phyloP scores from a whole-genome alignment of 225 moss, liverwort and hornwort species.

The Polytrichum commune region DNA sequence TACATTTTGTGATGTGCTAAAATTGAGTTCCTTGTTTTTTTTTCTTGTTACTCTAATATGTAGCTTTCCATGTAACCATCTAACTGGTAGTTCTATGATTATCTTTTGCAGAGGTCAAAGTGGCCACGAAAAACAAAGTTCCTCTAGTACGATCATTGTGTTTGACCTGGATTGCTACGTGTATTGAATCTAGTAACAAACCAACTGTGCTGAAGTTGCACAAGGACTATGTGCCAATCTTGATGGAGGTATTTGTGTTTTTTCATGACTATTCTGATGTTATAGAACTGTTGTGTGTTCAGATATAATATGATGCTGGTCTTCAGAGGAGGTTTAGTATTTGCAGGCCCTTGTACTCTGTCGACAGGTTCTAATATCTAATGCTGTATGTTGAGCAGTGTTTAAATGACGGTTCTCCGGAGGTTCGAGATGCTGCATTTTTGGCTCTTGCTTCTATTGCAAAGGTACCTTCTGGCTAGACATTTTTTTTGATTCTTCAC shows the following conservation, averaged over 20 bases:
- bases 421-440: constrained; percentile 94
- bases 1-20: neutral
- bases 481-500: too few relatives aligned
- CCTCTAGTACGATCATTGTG: constrained; percentile 84
- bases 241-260: constrained; percentile 57
- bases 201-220: constrained; percentile 76
- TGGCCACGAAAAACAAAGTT: constrained; percentile 91
- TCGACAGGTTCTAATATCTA: neutral
- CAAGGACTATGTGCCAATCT: constrained; percentile 89
- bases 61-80: too few relatives aligned
- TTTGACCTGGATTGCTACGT: constrained; percentile 83
- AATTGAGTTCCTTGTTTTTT: too few relatives aligned
- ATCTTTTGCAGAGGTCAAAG: constrained; percentile 67
- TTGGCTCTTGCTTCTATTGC: constrained; percentile 82
- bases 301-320: too few relatives aligned
- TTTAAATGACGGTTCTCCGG: constrained; percentile 88
- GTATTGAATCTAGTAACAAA: constrained; percentile 83
- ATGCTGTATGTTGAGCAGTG: constrained; percentile 46
- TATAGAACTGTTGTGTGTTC: neutral
- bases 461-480: constrained; percentile 34
- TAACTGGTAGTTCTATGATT: constrained; percentile 1
- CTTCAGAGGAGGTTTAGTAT: too few relatives aligned
- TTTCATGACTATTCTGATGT: neutral
- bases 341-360: too few relatives aligned
- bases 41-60: too few relatives aligned